These are phyloP conservation scores for Eucalyptus regnans DNA, from an alignment of 345 rosid genomes.

Conservation along the genomic window DNA sequence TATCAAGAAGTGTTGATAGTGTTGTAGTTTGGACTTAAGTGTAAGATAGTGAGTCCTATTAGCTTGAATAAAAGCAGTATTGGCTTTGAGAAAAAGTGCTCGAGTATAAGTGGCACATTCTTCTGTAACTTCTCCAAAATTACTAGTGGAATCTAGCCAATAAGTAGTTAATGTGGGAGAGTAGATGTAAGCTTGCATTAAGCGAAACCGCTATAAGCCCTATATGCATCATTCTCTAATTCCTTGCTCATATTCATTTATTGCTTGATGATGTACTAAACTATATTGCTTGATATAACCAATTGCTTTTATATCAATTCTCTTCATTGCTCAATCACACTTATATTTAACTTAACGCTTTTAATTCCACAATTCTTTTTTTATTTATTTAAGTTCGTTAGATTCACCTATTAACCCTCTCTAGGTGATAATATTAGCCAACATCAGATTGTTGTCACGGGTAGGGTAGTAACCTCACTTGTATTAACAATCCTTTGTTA, in stretches of 20 bases:
- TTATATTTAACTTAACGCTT: neutral
- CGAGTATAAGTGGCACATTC: neutral
- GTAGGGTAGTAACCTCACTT: too few relatives aligned
- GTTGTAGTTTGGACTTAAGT: neutral
- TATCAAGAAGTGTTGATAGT: neutral
- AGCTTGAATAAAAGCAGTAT: neutral
- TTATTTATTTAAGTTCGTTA: too few relatives aligned
- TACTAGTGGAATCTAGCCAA: neutral
- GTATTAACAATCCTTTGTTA: too few relatives aligned
- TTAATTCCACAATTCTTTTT: too few relatives aligned
- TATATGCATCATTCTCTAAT: too few relatives aligned
- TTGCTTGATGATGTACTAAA: too few relatives aligned
- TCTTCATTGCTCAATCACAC: neutral
- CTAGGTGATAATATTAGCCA: too few relatives aligned
- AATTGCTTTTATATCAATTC: neutral
- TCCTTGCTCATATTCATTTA: too few relatives aligned
- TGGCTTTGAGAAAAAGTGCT: neutral
- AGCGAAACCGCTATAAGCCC: neutral
- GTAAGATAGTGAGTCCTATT: neutral
- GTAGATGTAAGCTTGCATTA: too few relatives aligned
- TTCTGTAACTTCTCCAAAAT: too few relatives aligned
- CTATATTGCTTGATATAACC: neutral
- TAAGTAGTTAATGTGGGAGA: too few relatives aligned
- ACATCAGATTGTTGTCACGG: too few relatives aligned
- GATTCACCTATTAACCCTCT: neutral